Percentiles rank a stretch among this genome's conserved stretches.
phyloP scores from a whole-genome alignment of 179 eudicot species.

The Camellia oleifera region DNA sequence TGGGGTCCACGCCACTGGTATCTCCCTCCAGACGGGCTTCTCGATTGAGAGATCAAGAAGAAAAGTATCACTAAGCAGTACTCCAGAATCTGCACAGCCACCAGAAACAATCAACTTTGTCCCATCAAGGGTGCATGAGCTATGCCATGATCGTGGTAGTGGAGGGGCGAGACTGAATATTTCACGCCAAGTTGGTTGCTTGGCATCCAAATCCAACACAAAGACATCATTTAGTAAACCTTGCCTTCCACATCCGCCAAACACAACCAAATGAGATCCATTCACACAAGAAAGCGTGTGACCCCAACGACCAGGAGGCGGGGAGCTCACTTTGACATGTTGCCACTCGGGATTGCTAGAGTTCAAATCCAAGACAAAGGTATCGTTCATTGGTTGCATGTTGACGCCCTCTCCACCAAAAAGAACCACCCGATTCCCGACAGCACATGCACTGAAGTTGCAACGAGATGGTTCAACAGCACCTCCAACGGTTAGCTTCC shows the following conservation, averaged over 20 bases:
- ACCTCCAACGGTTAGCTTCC: conserved; percentile 78
- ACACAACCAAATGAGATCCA: conserved; percentile 82
- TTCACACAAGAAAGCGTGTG: conserved; percentile 93
- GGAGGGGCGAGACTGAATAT: conserved; percentile 92
- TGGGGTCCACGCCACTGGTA: conserved; percentile 87
- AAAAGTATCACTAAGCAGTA: conserved; percentile 86
- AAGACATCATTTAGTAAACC: conserved; percentile 93
- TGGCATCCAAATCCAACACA: conserved; percentile 82
- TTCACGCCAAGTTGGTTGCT: conserved; percentile 94
- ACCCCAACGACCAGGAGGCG: conserved; percentile 99
- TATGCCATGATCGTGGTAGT: conserved; percentile 93
- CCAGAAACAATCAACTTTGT: conserved; percentile 91
- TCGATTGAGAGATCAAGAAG: conserved; percentile 93
- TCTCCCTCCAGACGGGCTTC: conserved; percentile 90
- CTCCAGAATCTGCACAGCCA: conserved; percentile 97
- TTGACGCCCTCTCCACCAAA: conserved; percentile 97
- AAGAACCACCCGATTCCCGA: conserved; percentile 85
- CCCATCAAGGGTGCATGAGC: conserved; percentile 95
- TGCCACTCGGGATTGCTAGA: conserved; percentile 81
- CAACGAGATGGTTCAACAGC: conserved; percentile 96
- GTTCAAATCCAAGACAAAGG: conserved; percentile 87
- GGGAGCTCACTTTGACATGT: conserved; percentile 80
- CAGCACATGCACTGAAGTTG: conserved; percentile 97
- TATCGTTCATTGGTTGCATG: conserved; percentile 97
- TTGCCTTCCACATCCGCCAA: conserved; percentile 92